phyloP scores from a whole-genome alignment of 2,329 filamentous ascomycete genomes.

The Paraphoma sp. region DNA sequence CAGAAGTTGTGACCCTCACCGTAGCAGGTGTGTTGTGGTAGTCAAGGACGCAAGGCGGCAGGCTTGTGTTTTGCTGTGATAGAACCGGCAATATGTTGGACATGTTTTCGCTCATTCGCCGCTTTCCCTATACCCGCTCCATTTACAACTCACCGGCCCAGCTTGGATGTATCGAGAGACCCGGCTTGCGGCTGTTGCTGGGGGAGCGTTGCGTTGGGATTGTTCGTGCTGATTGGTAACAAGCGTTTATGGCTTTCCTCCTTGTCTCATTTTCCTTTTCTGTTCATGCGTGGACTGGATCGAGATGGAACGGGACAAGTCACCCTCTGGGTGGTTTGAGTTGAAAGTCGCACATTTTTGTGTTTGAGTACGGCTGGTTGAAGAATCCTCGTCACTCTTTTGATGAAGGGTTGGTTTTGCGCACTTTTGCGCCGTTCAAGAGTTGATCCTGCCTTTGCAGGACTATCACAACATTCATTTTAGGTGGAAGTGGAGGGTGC shows the following conservation, averaged over 20 bases:
- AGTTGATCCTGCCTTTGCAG: slow-evolving; percentile 43
- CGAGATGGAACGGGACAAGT: slow-evolving; percentile 6
- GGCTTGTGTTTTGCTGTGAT: slow-evolving; percentile 35
- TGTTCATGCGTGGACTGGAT: slow-evolving; percentile 13
- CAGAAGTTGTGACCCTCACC: slow-evolving; percentile 34
- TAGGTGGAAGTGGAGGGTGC: slow-evolving; percentile 14
- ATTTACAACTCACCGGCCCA: slow-evolving; percentile 38
- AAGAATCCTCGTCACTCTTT: slow-evolving; percentile 46
- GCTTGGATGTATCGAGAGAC: slow-evolving; percentile 46
- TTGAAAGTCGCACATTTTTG: slow-evolving; percentile 46
- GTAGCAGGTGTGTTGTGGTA: slow-evolving; percentile 14
- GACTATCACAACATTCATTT: slow-evolving; percentile 21
- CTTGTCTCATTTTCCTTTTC: slow-evolving; percentile 22
- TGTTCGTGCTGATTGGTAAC: slow-evolving; percentile 49
- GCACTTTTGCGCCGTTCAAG: slow-evolving; percentile 35
- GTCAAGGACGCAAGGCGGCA: slow-evolving; percentile 37
- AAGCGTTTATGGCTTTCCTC: slow-evolving; percentile 49
- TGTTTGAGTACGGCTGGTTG: slow-evolving; percentile 42
- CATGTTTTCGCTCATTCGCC: slow-evolving; percentile 52
- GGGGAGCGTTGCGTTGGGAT: slow-evolving; percentile 33
- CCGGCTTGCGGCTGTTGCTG: slow-evolving; percentile 43
- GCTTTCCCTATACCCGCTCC: slow-evolving; percentile 30
- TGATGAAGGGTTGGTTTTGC: slow-evolving; percentile 50
- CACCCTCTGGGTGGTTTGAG: slow-evolving; percentile 22
- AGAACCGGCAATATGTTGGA: slow-evolving; percentile 51